Conservation (phyloP, 163 green algal genomes). For the Botryococcus braunii region DNA sequence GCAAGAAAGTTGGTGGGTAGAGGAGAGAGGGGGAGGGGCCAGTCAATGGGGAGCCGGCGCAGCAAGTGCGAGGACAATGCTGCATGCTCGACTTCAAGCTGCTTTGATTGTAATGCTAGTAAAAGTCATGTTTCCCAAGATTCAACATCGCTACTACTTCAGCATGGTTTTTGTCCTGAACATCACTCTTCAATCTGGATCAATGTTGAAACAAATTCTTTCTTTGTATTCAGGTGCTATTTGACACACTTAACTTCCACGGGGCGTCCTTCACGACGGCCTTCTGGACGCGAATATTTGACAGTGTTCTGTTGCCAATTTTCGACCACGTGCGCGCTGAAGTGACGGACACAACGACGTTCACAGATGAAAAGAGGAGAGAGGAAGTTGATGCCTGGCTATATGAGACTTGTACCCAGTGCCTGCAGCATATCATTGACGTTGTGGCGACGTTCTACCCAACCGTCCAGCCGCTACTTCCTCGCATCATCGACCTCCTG, state of each 20-base stretch:
- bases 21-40: too few relatives aligned
- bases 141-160: too few relatives aligned
- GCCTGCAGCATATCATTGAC: conserved; percentile 79
- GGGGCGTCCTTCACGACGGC: conserved; percentile 74
- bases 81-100: too few relatives aligned
- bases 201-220: not conserved
- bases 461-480: conserved; percentile 44
- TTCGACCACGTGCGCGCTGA: conserved; percentile 91
- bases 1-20: too few relatives aligned
- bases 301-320: conserved; percentile 90
- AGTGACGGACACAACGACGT: conserved; percentile 87
- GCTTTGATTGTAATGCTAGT: too few relatives aligned
- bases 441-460: conserved; percentile 39
- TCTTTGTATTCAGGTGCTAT: conserved; percentile 67
- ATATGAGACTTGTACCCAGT: conserved; percentile 90
- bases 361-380: conserved; percentile 65
- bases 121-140: too few relatives aligned
- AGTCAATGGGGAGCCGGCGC: too few relatives aligned
- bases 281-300: conserved; percentile 93
- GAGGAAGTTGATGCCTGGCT: conserved; percentile 83
- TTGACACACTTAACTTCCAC: conserved; percentile 89
- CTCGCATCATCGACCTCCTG: conserved; percentile 63
- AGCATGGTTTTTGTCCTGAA: too few relatives aligned
- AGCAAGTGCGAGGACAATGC: too few relatives aligned
- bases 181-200: not conserved